Evolutionary conservation across 352 stramenopile species (phyloP).

Genomic region (Phytophthora rubi): DNA sequence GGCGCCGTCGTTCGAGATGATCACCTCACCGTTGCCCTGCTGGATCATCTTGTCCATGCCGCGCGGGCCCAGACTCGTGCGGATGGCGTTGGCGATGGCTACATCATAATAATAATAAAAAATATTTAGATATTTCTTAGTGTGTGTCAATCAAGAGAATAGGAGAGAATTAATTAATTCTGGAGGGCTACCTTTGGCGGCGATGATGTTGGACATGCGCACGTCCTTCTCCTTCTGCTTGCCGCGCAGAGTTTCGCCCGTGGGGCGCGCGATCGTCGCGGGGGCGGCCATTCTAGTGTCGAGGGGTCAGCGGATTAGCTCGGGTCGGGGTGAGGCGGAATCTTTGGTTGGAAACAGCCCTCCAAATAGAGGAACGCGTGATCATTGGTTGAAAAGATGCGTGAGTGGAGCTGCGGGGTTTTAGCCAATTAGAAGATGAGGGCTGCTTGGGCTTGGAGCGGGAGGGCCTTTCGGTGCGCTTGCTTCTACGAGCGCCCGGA

Average conservation of each 20-base stretch:
- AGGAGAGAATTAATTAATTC: no score
- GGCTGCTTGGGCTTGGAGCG: not conserved
- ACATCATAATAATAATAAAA: not conserved
- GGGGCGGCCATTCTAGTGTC: slow-evolving; percentile 32
- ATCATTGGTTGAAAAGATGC: not conserved
- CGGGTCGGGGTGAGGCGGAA: slow-evolving; percentile 11
- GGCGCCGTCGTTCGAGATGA: slow-evolving; percentile 99
- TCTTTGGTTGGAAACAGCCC: slow-evolving; percentile 29
- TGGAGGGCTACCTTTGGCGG: slow-evolving; percentile 91
- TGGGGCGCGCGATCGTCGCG: slow-evolving; percentile 67
- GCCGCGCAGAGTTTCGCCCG: slow-evolving; percentile 81
- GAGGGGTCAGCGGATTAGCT: not conserved
- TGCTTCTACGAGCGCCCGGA: not conserved
- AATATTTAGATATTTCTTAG: no score
- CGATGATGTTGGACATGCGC: slow-evolving; percentile 98
- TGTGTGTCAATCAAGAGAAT: no score
- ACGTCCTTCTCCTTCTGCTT: slow-evolving; percentile 98
- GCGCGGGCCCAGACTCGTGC: slow-evolving; percentile 97
- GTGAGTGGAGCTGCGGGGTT: not conserved
- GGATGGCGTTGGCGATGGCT: slow-evolving; percentile 98
- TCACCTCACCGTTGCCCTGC: slow-evolving; percentile 96
- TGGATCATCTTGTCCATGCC: slow-evolving; percentile 99
- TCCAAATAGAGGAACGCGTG: not conserved
- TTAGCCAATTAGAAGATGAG: not conserved
- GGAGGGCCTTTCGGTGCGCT: not conserved